These are phyloP conservation scores for Salpingoeca rosetta DNA, from an alignment of 78 protist genomes.

Conservation along the genomic window DNA sequence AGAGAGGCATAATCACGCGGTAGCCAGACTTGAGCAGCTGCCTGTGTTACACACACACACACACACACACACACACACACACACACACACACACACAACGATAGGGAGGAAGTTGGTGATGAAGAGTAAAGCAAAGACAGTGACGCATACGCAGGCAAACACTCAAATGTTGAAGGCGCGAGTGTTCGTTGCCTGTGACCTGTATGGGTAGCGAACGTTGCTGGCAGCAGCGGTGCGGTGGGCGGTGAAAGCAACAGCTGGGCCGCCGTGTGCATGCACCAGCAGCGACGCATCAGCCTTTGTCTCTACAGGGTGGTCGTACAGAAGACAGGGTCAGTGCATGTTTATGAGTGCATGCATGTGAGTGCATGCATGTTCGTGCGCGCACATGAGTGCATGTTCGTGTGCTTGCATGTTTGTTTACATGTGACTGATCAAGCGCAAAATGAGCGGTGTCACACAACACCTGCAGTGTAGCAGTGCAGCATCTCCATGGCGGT, in stretches of 20 bases:
- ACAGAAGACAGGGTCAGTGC: background rate
- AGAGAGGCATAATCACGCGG: slow-evolving; percentile 7
- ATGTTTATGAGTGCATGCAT: background rate
- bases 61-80: too few relatives aligned
- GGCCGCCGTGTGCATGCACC: slow-evolving; percentile 15
- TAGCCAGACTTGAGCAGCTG: slow-evolving; percentile 6
- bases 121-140: background rate
- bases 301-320: background rate
- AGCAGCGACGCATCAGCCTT: background rate
- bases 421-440: background rate
- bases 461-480: too few relatives aligned
- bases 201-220: slow-evolving; percentile 1
- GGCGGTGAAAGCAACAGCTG: background rate
- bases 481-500: too few relatives aligned
- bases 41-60: too few relatives aligned
- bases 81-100: too few relatives aligned
- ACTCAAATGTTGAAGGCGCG: too few relatives aligned
- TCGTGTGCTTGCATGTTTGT: background rate
- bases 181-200: background rate
- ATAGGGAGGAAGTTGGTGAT: background rate
- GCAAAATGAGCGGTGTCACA: background rate
- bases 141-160: too few relatives aligned
- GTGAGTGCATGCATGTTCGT: background rate
- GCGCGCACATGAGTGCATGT: background rate
- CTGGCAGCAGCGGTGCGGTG: slow-evolving; percentile 4